Evolutionary conservation across 768 basidiomycete species (phyloP), one percentile per base, ranked within the genome.

Genomic region (Lactifluus subvellereus): DNA sequence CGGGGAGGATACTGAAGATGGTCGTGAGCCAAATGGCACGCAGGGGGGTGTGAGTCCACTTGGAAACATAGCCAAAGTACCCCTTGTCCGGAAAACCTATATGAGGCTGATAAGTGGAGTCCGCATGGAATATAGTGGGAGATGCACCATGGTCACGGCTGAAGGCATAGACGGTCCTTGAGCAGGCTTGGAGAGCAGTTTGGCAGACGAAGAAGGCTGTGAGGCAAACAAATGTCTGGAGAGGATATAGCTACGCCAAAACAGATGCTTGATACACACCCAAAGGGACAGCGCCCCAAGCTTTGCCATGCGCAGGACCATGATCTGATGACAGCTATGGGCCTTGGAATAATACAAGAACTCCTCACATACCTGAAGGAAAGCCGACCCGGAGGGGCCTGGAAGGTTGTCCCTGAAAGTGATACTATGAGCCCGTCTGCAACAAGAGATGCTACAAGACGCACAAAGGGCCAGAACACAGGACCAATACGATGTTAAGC

Each of bases 151-250:
- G 80, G 70, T 91, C 90, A 59, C 89, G 85, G 69, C 86, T 87
- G 77, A 95, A 92, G 3, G 92, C 92, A 69, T 88, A 93, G 30
- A 93, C 77, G 0, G 89, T 88, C 42, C 93, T 81, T 4, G 90
- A 89, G 59, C 84, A 85, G 27, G 92, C 92, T 68, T 95, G 92
- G 6, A 91, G 79, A 11, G 90, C 86, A 14, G 83, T 86, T 73
- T 91, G 89, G 18, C 84, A 85, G 60, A 91, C 89, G 72, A 91
- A 91, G 77, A 92, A 94, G 0, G 93, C 93, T 16, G 91, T 91
- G 61, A 90, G 71, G 77, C 91, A 93, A 35, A 91, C 88, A 65
- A 87, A 85, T 14, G 78, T 78, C 86, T 86, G 37, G 22, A 38
- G 49, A 62, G 27, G 13, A 43, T 47, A 13, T 5, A 51, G 43